Base-by-base conservation (phyloP, 2,329 filamentous ascomycete species). In the Coniella lustricola region DNA sequence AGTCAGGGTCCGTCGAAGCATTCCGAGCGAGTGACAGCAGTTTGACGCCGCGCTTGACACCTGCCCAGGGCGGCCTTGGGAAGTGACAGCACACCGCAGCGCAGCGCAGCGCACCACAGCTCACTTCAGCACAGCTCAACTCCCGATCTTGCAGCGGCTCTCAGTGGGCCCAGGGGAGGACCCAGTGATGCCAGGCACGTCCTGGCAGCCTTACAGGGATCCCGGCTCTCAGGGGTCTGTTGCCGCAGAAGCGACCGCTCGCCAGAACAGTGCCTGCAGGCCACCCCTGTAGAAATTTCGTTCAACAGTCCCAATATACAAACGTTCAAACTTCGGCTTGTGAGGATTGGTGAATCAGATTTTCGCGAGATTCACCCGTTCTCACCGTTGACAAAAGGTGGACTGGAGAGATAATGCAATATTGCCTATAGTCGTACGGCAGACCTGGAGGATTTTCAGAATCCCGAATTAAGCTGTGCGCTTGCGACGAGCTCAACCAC, bases 261-360 rank as follows among this genome's bases (percentile, higher is more conserved):
- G 22, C 25, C n/a, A n/a, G n/a, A n/a, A n/a, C n/a, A n/a, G n/a
- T 29, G 25, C 32, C 35, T 44, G 32, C 14, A 13, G 16, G 8
- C 13, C 22, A 46, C 35, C 44, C 44, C 44, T 46, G 44, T 40
- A 39, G 44, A 46, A 40, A 46, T 46, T 38, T 46, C 25, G 25
- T 29, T 29, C 25, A 10, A 5, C 25, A 5, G 5, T 29, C 10
- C 10, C 5, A 46, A 33, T 46, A 22, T 40, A 34, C 29, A 20
- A 34, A 4, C 25, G 38, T 41, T 21, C 16, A 40, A 41, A 41
- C 22, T 41, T 31, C 22, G n/a, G 17, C 4, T 29, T 18, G 14
- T 25, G 36, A 33, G 17, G 25, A n/a, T 32, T n/a, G 13, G 25
- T 22, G 37, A 40, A 18, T 21, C 12, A 33, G 43, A 45, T 32